These are phyloP conservation scores for Otatea glauca DNA, from an alignment of 176 grass and related monocot genomes.

Conservation along the genomic window DNA sequence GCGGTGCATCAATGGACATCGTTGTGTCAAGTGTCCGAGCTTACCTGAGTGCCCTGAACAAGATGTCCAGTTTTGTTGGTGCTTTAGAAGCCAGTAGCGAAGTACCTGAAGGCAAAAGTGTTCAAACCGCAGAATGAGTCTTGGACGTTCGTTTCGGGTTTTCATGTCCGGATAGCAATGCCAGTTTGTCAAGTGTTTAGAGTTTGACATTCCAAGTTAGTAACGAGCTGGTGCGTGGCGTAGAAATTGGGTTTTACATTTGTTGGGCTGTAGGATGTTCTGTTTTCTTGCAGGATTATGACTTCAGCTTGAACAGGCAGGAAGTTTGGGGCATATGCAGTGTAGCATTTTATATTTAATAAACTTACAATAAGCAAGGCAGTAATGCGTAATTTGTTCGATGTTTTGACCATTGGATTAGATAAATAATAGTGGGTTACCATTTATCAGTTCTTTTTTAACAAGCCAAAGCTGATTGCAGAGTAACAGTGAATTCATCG, in stretches of 20 bases:
- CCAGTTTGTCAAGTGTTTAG: not conserved
- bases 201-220: not conserved
- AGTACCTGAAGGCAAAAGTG: conserved; percentile 25
- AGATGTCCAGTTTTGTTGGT: conserved; percentile 77
- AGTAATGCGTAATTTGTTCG: not conserved
- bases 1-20: conserved; percentile 72
- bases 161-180: not conserved
- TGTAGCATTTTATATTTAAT: not conserved
- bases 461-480: too few species aligned
- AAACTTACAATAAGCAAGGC: not conserved
- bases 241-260: not conserved
- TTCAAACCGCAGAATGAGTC: conserved; percentile 40
- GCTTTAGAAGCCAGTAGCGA: conserved; percentile 57
- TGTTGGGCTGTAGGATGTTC: not conserved
- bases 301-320: not conserved
- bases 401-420: not conserved
- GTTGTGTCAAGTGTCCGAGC: conserved; percentile 87
- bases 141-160: not conserved
- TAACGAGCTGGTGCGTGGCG: not conserved
- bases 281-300: not conserved
- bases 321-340: not conserved
- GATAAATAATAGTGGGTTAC: not conserved
- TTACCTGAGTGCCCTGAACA: conserved; percentile 86
- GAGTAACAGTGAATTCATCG: too few species aligned
- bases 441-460: too few species aligned